Percentiles rank a stretch among this genome's conserved stretches.
Evolutionary conservation across 2,329 filamentous ascomycete species (phyloP).

Genomic region (Coniella lustricola): DNA sequence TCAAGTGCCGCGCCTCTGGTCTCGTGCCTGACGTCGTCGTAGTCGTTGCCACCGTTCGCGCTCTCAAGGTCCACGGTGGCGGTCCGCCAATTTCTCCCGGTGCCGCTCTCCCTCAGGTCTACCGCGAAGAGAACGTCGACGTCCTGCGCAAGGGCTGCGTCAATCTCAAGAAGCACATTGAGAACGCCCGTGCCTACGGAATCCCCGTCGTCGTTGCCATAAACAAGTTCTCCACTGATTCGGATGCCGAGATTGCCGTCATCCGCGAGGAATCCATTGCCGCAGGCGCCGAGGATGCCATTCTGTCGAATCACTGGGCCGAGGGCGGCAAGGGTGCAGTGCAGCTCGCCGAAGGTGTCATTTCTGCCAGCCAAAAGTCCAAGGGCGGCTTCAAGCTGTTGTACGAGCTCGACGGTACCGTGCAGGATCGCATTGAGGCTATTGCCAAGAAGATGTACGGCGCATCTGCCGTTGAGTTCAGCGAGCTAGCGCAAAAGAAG

Average conservation of each 20-base stretch:
- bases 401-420: constrained; percentile 69
- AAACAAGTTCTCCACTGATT: constrained; percentile 94
- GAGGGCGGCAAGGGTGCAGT: constrained; percentile 87
- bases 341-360: constrained; percentile 80
- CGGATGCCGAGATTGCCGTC: constrained; percentile 81
- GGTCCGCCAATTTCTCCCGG: constrained; percentile 90
- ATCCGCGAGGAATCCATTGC: constrained; percentile 86
- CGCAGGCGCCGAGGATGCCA: constrained; percentile 88
- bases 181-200: constrained; percentile 82
- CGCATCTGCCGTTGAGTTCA: constrained; percentile 82
- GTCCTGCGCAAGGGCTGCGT: constrained; percentile 83
- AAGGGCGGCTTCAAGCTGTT: constrained; percentile 79
- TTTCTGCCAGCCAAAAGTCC: constrained; percentile 73
- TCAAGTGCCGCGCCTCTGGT: constrained; percentile 94
- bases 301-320: constrained; percentile 94
- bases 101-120: constrained; percentile 76
- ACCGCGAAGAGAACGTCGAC: constrained; percentile 89
- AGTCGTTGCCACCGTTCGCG: constrained; percentile 89
- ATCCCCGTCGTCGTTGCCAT: constrained; percentile 94
- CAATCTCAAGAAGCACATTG: constrained; percentile 92
- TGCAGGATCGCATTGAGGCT: constrained; percentile 83
- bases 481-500: constrained; percentile 90
- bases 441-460: constrained; percentile 96
- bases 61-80: constrained; percentile 93
- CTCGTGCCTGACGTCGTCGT: constrained; percentile 90